Conservation (phyloP, 2,329 filamentous ascomycete genomes). For the Phialophora verrucosa region DNA sequence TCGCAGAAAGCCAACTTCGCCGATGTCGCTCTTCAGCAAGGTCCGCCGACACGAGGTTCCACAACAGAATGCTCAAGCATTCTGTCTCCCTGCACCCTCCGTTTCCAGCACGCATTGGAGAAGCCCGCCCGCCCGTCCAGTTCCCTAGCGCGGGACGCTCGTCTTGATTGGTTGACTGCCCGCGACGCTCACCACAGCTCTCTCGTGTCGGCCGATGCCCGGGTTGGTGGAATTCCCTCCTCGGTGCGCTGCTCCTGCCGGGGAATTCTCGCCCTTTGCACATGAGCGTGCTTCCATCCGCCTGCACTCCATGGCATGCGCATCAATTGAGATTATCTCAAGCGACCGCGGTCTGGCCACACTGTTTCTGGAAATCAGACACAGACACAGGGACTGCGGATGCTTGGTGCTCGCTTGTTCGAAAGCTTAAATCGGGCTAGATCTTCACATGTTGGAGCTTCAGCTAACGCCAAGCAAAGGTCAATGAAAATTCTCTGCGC, state of each 20-base stretch:
- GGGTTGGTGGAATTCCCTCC: not conserved
- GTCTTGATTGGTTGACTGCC: conserved; percentile 4
- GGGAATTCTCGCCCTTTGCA: not conserved
- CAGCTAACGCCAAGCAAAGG: not conserved
- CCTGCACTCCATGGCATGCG: not conserved
- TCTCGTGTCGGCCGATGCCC: conserved; percentile 8
- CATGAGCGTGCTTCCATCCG: not conserved
- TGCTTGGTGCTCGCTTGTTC: conserved; percentile 9
- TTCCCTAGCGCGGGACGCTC: not conserved
- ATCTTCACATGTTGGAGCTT: not conserved
- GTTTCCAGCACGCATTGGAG: conserved; percentile 2
- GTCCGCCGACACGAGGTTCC: conserved; percentile 3
- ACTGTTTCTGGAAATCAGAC: not conserved
- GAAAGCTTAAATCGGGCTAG: not conserved
- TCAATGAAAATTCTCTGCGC: not conserved
- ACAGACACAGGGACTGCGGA: not conserved
- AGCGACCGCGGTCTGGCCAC: not conserved
- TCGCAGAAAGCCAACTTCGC: conserved; percentile 8
- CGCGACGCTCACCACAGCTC: not conserved
- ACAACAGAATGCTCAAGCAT: not conserved
- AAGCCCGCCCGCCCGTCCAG: not conserved
- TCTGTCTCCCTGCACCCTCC: not conserved
- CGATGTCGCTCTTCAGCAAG: conserved; percentile 21
- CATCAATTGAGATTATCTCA: not conserved
- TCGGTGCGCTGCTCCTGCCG: not conserved